Conservation (phyloP, 1,139 yeast species). For the Yarrowia galli region DNA sequence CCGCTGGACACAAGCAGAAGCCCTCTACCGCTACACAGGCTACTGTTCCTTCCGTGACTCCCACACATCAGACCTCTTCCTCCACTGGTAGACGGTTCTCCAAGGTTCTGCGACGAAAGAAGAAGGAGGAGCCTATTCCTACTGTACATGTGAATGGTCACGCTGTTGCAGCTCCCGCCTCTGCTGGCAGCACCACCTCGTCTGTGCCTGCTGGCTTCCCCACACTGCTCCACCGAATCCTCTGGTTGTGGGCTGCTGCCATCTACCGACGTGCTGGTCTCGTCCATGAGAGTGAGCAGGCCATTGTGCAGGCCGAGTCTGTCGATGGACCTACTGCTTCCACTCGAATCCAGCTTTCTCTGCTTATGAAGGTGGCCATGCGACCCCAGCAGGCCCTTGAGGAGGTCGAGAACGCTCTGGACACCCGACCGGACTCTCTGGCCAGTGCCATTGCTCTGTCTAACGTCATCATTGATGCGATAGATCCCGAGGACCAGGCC, state of each 20-base stretch:
- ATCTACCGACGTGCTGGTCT: slow-evolving; percentile 67
- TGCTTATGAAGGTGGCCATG: slow-evolving; percentile 52
- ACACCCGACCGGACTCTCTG: slow-evolving; percentile 59
- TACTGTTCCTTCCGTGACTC: slow-evolving; percentile 5
- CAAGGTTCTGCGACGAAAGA: slow-evolving; percentile 35
- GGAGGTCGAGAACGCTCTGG: slow-evolving; percentile 74
- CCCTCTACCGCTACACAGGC: slow-evolving; percentile 30
- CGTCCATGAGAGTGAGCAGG: slow-evolving; percentile 69
- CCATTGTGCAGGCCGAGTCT: slow-evolving; percentile 74
- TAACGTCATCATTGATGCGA: slow-evolving; percentile 59
- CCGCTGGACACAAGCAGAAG: slow-evolving; percentile 24
- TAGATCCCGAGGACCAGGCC: slow-evolving; percentile 39
- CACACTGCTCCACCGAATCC: slow-evolving; percentile 33
- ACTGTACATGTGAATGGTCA: not conserved
- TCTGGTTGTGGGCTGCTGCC: slow-evolving; percentile 80
- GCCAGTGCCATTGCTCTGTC: slow-evolving; percentile 73
- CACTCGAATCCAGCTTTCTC: slow-evolving; percentile 64
- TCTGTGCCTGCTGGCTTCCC: slow-evolving; percentile 18
- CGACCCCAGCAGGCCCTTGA: slow-evolving; percentile 60
- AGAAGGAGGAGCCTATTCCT: slow-evolving; percentile 21
- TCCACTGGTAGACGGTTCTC: slow-evolving; percentile 26
- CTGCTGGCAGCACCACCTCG: not conserved
- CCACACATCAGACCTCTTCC: slow-evolving; percentile 11
- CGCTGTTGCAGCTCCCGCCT: not conserved
- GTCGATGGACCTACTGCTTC: slow-evolving; percentile 59